Evolutionary conservation across 345 rosid species (phyloP).

Genomic region (Gossypium herbaceum): DNA sequence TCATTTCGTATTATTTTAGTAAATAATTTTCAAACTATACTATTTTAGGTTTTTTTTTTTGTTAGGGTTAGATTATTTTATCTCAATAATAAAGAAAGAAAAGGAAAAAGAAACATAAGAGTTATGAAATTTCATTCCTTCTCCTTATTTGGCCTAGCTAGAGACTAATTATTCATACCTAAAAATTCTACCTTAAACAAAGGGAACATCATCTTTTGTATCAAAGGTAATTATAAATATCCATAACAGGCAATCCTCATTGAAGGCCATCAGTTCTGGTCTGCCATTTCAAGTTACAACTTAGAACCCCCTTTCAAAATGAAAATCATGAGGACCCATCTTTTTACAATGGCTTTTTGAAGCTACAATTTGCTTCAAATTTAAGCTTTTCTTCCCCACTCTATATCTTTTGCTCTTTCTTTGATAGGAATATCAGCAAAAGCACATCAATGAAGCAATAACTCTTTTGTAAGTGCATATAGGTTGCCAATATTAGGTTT

Average conservation of each 20-base stretch:
- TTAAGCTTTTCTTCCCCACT: neutral
- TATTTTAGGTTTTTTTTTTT: no score
- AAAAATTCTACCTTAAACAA: neutral
- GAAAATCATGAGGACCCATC: neutral
- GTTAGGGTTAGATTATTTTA: neutral
- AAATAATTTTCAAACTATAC: no score
- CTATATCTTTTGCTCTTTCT: neutral
- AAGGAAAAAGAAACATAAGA: neutral
- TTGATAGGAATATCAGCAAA: neutral
- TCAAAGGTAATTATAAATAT: neutral
- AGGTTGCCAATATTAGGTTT: neutral
- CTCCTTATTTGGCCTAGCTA: neutral
- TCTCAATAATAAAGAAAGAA: neutral
- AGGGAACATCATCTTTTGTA: neutral
- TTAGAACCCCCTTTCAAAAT: neutral
- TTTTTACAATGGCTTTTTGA: neutral
- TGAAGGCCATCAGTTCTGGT: neutral
- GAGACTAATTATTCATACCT: neutral
- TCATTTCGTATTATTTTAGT: no score
- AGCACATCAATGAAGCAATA: neutral
- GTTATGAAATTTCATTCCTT: neutral
- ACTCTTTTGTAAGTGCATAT: neutral
- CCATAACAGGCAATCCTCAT: neutral
- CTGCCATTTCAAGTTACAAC: neutral
- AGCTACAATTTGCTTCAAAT: constrained; percentile 5